phyloP scores from a whole-genome alignment of 176 grass and related monocot genomes.

The Elymus sibiricus region DNA sequence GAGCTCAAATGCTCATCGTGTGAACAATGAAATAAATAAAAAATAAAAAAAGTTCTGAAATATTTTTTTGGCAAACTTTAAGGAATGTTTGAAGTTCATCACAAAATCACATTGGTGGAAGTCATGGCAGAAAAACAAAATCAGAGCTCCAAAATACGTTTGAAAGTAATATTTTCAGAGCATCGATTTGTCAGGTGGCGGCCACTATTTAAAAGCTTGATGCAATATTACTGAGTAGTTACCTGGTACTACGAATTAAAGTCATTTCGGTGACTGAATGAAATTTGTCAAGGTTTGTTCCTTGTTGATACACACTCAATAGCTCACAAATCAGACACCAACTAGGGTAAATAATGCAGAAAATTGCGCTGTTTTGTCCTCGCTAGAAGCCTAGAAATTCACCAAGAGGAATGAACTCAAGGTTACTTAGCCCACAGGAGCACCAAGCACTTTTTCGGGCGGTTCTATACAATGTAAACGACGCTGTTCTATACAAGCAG shows the following conservation, averaged over 20 bases:
- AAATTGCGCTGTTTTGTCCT: background rate
- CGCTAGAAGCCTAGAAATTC: background rate
- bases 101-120: no score
- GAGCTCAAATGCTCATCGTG: no score
- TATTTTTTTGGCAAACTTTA: no score
- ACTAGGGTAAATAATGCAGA: background rate
- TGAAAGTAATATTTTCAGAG: no score
- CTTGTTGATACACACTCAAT: background rate
- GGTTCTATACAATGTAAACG: conserved; percentile 49
- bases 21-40: no score
- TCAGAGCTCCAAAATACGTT: no score
- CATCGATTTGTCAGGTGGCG: no score
- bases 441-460: conserved; percentile 18
- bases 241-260: background rate
- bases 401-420: background rate
- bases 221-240: background rate
- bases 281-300: background rate
- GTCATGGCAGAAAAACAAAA: no score
- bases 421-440: conserved; percentile 23
- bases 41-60: no score
- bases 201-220: no score
- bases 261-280: background rate
- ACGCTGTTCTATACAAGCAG: conserved; percentile 42
- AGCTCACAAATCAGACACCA: background rate
- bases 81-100: no score